These are phyloP conservation scores for Eimeria brunetti DNA, from an alignment of 169 alveolate genomes.

Conservation along the genomic window DNA sequence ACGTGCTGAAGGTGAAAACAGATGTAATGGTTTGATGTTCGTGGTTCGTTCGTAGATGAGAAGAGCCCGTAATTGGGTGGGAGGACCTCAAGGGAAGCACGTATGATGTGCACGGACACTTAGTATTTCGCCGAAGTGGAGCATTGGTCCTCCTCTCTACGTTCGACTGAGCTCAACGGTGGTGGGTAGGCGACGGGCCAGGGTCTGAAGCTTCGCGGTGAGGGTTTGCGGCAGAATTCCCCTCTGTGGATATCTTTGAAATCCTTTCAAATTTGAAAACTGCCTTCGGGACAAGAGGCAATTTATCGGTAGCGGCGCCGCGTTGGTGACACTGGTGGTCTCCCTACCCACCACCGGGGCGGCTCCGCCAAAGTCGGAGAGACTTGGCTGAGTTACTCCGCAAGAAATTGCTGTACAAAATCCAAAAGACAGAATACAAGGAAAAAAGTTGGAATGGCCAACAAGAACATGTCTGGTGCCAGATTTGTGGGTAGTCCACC, in stretches of 20 bases:
- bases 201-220: neutral
- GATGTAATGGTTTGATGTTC: neutral
- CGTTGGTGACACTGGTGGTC: conserved; percentile 31
- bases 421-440: neutral
- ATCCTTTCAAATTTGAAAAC: neutral
- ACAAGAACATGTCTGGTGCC: neutral
- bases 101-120: neutral
- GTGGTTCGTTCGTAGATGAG: neutral
- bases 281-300: neutral
- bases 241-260: neutral
- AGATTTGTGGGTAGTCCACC: neutral
- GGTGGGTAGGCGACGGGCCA: neutral
- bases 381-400: neutral
- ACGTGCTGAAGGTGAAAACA: neutral
- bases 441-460: neutral
- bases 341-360: conserved; percentile 23
- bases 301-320: neutral
- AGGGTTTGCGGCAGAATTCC: neutral
- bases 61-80: neutral
- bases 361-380: neutral
- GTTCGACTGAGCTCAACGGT: neutral
- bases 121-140: neutral
- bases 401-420: neutral
- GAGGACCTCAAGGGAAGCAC: neutral
- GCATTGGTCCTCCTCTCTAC: neutral